Base-by-base conservation (phyloP, 768 basidiomycete species). In the Leucocoprinus birnbaumii region DNA sequence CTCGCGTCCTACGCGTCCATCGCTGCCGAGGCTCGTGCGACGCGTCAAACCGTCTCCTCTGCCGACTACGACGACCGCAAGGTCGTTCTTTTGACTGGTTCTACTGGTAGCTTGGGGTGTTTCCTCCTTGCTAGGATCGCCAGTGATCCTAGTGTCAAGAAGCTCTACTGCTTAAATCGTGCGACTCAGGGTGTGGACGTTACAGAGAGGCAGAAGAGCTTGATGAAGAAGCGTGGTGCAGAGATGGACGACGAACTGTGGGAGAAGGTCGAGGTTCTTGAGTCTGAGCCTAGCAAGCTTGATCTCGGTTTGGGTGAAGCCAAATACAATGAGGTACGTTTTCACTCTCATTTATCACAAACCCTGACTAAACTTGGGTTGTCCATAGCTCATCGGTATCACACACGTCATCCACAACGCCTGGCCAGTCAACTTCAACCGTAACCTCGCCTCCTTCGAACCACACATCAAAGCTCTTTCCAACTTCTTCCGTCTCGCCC, bases 371-470 rank as follows among this genome's bases (percentile, higher is more conserved):
- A 8, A 27, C 21, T 27, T 22, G n/a, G 25, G 10, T 48, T n/a
- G n/a, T n/a, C 13, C 3, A 7, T 55, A 55, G 65, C 57, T 71
- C 6, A 58, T 63, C 16, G 41, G 52, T 7, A 63, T 64, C 11
- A 71, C 68, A 0, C 66, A 71, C 44, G 65, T 72, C 58, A 65
- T 66, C 52, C 58, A 72, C 43, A 69, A 67, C 18, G 77, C 77
- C 5, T 79, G 77, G 77, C 72, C 71, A 1, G 70, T 79, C 44
- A 71, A 80, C 48, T 78, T 77, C 55, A 77, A 72, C 49, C 51
- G 74, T 31, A 63, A 63, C 2, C 62, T 79, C 9, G 63, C 71
- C 5, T 77, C 78, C 1, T 76, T 79, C 49, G 76, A 77, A 34
- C 69, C 72, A 3, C 75, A 66, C 49, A 65, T 79, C 11, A 66